Evolutionary conservation across 768 basidiomycete species (phyloP).

Genomic region (Galerina sulciceps): DNA sequence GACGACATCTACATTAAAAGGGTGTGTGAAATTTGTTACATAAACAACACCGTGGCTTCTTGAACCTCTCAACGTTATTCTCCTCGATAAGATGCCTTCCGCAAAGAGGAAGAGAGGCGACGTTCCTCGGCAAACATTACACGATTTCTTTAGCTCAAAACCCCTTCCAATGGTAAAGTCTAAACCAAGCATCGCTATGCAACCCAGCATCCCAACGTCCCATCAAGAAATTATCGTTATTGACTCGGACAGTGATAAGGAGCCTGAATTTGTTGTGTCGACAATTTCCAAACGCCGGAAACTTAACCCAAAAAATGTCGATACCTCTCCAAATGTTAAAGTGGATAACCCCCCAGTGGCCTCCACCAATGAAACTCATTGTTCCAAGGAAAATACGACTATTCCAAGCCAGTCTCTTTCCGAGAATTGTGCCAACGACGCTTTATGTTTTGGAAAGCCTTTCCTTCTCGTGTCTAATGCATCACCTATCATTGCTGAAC

Average conservation of each 20-base stretch:
- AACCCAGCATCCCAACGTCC: background rate
- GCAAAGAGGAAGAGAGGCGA: conserved; percentile 37
- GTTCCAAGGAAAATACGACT: conserved; percentile 3
- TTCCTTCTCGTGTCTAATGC: conserved; percentile 13
- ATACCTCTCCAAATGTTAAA: conserved; percentile 3
- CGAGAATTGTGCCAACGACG: background rate
- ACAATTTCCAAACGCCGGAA: conserved; percentile 23
- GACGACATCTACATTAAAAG: background rate
- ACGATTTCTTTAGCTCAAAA: conserved; percentile 48
- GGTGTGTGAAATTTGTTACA: too few species aligned
- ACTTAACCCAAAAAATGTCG: conserved; percentile 17
- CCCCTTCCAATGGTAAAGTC: background rate
- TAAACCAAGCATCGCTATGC: background rate
- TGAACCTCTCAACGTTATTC: too few species aligned
- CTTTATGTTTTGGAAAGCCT: conserved; percentile 20
- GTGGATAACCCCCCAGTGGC: background rate
- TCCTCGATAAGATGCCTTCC: conserved; percentile 37
- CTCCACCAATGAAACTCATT: background rate
- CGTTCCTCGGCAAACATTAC: conserved; percentile 42
- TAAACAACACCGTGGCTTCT: too few species aligned
- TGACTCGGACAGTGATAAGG: conserved; percentile 63
- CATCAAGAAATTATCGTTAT: conserved; percentile 58
- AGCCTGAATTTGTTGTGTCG: conserved; percentile 37
- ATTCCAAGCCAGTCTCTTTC: background rate
- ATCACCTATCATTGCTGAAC: background rate